A percentile compares a stretch with the other conserved stretches of the same genome.
phyloP scores from a whole-genome alignment of 1,139 yeast species.

The Zhuliangozyma blackwelliae region DNA sequence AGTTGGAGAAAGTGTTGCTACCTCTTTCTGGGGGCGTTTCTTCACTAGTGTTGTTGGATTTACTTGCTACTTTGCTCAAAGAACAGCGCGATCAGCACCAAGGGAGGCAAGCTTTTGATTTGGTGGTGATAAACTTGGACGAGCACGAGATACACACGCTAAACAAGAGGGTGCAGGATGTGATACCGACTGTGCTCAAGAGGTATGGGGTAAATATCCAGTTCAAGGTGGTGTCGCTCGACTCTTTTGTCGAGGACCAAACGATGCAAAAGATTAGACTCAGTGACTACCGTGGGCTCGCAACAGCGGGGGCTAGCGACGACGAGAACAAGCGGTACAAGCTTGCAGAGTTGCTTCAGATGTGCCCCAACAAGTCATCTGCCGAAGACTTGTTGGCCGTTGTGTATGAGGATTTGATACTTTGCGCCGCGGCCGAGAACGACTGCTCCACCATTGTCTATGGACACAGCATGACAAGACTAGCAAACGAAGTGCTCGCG shows the following conservation, averaged over 20 bases:
- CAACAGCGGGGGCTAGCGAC: slow-evolving; percentile 9
- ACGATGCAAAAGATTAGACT: slow-evolving; percentile 23
- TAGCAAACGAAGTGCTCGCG: slow-evolving; percentile 77
- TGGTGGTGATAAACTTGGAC: slow-evolving; percentile 53
- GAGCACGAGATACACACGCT: slow-evolving; percentile 22
- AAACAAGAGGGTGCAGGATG: slow-evolving; percentile 13
- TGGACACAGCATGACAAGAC: slow-evolving; percentile 78
- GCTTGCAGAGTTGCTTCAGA: slow-evolving; percentile 24
- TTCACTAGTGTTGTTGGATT: slow-evolving; percentile 65
- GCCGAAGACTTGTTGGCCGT: slow-evolving; percentile 56
- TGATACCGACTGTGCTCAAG: slow-evolving; percentile 18
- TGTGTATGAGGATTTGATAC: slow-evolving; percentile 46
- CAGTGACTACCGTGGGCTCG: slow-evolving; percentile 24
- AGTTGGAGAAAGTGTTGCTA: slow-evolving; percentile 46
- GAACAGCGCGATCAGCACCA: slow-evolving; percentile 60
- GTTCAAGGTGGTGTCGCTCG: slow-evolving; percentile 35
- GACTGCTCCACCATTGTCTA: slow-evolving; percentile 56
- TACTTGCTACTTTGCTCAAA: slow-evolving; percentile 53
- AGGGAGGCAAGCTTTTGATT: slow-evolving; percentile 65
- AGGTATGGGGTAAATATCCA: slow-evolving; percentile 22
- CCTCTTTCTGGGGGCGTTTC: slow-evolving; percentile 65
- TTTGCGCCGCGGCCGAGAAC: slow-evolving; percentile 42
- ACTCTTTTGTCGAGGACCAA: slow-evolving; percentile 28
- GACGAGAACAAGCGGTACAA: slow-evolving; percentile 7
- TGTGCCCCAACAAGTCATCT: slow-evolving; percentile 51